These are phyloP conservation scores for Juncus effusus DNA, from an alignment of 176 grass and related monocot genomes.

Conservation along the genomic window DNA sequence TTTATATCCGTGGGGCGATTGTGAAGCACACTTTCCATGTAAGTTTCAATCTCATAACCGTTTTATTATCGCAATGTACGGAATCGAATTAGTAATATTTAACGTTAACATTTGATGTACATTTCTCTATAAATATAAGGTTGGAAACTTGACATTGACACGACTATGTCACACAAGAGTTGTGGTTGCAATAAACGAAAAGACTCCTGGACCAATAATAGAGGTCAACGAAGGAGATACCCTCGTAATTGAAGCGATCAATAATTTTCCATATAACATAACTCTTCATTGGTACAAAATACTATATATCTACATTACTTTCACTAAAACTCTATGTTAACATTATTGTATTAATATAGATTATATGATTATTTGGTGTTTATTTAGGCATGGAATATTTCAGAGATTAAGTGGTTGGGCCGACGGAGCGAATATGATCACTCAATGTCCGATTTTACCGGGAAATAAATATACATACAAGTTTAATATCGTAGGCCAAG, in stretches of 20 bases:
- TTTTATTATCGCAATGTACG: background rate
- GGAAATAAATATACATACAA: too few species aligned
- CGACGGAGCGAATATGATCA: conserved; percentile 57
- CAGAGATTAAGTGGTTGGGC: conserved; percentile 44
- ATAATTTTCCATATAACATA: conserved; percentile 46
- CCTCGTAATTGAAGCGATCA: conserved; percentile 41
- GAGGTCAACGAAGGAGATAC: conserved; percentile 49
- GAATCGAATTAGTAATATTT: background rate
- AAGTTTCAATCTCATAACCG: background rate
- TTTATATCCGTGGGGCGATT: conserved; percentile 23
- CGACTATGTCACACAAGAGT: conserved; percentile 39
- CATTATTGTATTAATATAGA: background rate
- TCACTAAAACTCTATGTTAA: background rate
- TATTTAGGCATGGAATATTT: conserved; percentile 48
- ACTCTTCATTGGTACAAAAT: conserved; percentile 48
- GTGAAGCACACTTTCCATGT: conserved; percentile 52
- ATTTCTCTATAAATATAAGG: background rate
- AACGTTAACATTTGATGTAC: background rate
- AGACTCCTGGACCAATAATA: conserved; percentile 44
- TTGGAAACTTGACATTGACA: conserved; percentile 37
- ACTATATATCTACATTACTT: background rate
- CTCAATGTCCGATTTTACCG: conserved; percentile 32
- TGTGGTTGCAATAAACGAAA: conserved; percentile 49
- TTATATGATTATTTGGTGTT: background rate
- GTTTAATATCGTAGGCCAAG: too few species aligned